These are phyloP conservation scores for Talaromyces verruculosus DNA, from an alignment of 2,329 filamentous ascomycete genomes.

Conservation along the genomic window DNA sequence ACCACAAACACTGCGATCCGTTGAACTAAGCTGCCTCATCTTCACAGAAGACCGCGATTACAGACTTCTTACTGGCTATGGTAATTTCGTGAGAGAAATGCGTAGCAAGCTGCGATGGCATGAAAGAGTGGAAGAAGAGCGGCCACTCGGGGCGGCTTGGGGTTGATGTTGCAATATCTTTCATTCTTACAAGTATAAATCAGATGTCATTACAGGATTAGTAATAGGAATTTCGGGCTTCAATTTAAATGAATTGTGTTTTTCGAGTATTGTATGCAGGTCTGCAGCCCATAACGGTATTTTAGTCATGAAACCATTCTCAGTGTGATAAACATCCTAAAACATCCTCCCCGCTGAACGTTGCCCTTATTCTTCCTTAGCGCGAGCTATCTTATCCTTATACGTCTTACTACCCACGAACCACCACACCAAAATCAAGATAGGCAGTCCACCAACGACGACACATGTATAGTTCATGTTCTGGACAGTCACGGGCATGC, in stretches of 20 bases:
- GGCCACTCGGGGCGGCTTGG: not conserved
- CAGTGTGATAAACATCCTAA: not conserved
- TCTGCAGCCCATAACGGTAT: not conserved
- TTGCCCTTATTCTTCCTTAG: conserved; percentile 36
- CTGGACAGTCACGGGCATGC: conserved; percentile 37
- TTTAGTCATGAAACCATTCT: not conserved
- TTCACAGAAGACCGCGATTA: not conserved
- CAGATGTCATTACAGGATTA: not conserved
- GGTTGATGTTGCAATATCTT: not conserved
- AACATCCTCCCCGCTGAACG: not conserved
- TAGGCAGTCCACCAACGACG: conserved; percentile 44
- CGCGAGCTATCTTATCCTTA: conserved; percentile 27
- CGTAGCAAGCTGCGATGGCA: not conserved
- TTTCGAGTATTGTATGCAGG: not conserved
- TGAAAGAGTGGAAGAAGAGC: not conserved
- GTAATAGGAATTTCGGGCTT: not conserved
- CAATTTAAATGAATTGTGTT: not conserved
- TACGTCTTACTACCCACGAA: conserved; percentile 30
- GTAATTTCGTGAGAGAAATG: not conserved
- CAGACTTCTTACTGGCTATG: not conserved
- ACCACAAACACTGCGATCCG: too few relatives aligned
- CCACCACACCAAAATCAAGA: conserved; percentile 46
- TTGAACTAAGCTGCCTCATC: not conserved
- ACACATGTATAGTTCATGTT: conserved; percentile 56
- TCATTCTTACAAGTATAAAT: not conserved